Base-by-base conservation (phyloP, 106 monocot genomes). In the Triglochin maritima region DNA sequence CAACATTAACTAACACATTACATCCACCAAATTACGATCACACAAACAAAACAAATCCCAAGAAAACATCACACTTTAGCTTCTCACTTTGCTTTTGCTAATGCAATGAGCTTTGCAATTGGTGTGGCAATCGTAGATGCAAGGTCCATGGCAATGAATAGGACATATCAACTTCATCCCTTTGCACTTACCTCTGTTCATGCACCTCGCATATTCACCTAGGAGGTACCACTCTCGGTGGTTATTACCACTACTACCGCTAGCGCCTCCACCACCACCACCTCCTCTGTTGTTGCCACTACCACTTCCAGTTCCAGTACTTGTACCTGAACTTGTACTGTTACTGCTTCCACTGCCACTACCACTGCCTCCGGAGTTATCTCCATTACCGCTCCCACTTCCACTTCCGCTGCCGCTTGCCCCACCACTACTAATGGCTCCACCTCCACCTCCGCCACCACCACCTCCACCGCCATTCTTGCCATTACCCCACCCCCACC, bases 181-280 rank as follows among this genome's bases (percentile, higher is more conserved):
- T 17, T 77, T 51, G 69, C 90, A 95, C 47, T 71, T 65, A 14
- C 80, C 84, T 41, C 60, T 51, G 15, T 57, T 67, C 7, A 59
- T 76, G 73, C 94, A 95, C 76, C 76, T 68, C 2, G 85, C 94
- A 53, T 94, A 94, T 69, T 94, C 94, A n/a, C 94, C 94, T 0
- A 94, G 75, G 57, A 77, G n/a, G 65, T 87, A 90, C 62, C 75
- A 72, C 14, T 78, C 80, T 46, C 76, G 67, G 64, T 80, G 84
- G 69, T 82, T 75, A 41, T 76, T 78, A 71, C 71, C 66, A 57
- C 3, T 17, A 6, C 57, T 56, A 10, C 75, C 75, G 53, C 49
- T 46, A 4, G 74, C 49, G 2, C 54, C 17, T 14, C 60, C 44
- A 4, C 57, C 60, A 10, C 75, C 76, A 57, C 49, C 8, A 14